Evolutionary conservation across 164 flowering plant species (phyloP), one percentile per base, ranked within the genome.

Genomic region (Magnolia sinica): DNA sequence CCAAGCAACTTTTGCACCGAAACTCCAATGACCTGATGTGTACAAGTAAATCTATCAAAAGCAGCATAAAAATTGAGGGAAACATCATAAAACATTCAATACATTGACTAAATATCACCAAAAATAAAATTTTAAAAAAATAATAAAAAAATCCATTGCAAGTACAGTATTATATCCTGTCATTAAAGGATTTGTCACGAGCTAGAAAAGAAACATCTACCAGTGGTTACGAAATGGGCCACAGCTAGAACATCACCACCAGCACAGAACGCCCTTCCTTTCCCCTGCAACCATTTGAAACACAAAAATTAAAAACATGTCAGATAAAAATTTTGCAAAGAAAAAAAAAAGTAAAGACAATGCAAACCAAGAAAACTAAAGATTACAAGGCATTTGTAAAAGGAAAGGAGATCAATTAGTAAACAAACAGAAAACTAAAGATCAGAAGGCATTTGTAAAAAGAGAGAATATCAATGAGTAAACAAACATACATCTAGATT

Each of bases 231-330:
- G 31, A 68, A 50, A 68, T 29, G 80, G 52, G 67, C 71, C 61
- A 73, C 67, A 19, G 80, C 58, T 50, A 72, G 72, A 78, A 74
- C 80, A 68, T 78, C 80, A 16, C 80, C 80, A 73, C 80, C 80
- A 45, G 80, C 76, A 74, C 76, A 78, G 68, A 78, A 78, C 9
- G 92, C 90, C 80, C 91, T 87, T 76, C 96, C 96, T 73, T 84
- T 82, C 4, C 92, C 94, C 94, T 91, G 72, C 7, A 70, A 73
- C 8, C 8, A 65, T 23, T 8, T 37, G 45, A 19, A 29, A 27
- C 22, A 37, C 8, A 59, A 27, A 27, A 4, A 50, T 23, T 19
- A 50, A 3, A 64, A 14, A 50, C 64, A 68, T 67, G 50, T 9
- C 69, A 73, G 16, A 52, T 11, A 37, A 18, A 55, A 23, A n/a